These are phyloP conservation scores for Saitoella complicata DNA, from an alignment of 805 yeast genomes.

Conservation along the genomic window DNA sequence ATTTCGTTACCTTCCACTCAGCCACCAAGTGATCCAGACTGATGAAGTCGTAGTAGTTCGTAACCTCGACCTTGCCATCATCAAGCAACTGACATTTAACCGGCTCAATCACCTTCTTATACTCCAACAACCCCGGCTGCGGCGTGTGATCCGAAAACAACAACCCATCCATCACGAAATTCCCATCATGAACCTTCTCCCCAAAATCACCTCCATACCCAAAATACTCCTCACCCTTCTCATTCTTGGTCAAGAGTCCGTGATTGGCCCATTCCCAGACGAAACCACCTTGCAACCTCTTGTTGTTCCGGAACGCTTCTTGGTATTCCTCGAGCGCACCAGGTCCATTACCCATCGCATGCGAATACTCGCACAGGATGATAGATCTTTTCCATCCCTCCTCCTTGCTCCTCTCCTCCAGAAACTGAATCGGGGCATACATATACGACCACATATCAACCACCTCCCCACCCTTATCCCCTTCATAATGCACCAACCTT, in stretches of 20 bases:
- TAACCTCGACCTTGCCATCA: slow-evolving; percentile 8
- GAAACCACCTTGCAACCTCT: slow-evolving; percentile 23
- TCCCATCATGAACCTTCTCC: slow-evolving; percentile 24
- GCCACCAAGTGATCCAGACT: slow-evolving; percentile 10
- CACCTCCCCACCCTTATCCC: slow-evolving; percentile 17
- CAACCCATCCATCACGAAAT: slow-evolving; percentile 25
- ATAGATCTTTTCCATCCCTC: slow-evolving; percentile 18
- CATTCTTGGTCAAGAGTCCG: slow-evolving; percentile 16
- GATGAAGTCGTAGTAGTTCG: slow-evolving; percentile 15
- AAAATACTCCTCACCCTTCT: slow-evolving; percentile 13
- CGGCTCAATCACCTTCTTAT: slow-evolving; percentile 23
- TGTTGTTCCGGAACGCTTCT: slow-evolving; percentile 20
- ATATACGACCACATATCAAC: slow-evolving; percentile 22
- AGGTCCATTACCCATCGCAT: slow-evolving; percentile 28
- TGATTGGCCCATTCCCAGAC: slow-evolving; percentile 29
- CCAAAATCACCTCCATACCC: slow-evolving; percentile 26
- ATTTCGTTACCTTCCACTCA: slow-evolving; percentile 1
- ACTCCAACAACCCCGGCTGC: slow-evolving; percentile 23
- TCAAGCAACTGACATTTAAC: slow-evolving; percentile 6
- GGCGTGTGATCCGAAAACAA: slow-evolving; percentile 21
- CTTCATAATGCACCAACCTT: slow-evolving; percentile 24
- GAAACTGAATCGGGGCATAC: slow-evolving; percentile 19
- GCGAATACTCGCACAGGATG: slow-evolving; percentile 25
- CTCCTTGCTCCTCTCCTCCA: slow-evolving; percentile 14
- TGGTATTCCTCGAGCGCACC: slow-evolving; percentile 22